Evolutionary conservation across 2,329 filamentous ascomycete species (phyloP).

Genomic region (Fusarium paranaense): DNA sequence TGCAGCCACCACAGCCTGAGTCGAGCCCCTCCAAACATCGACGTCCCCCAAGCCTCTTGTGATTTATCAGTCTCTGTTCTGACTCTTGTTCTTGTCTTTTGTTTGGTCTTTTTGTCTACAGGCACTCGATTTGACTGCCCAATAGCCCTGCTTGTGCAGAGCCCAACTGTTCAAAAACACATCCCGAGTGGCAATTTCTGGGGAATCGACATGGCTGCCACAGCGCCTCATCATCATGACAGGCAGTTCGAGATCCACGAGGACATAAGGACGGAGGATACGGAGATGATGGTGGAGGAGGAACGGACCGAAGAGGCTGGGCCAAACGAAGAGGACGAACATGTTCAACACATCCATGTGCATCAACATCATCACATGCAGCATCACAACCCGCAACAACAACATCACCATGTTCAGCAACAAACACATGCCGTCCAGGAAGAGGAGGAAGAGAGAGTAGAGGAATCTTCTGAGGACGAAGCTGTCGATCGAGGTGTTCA

Average conservation of each 20-base stretch:
- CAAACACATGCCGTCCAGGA: constrained; percentile 39
- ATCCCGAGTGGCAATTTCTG: constrained; percentile 7
- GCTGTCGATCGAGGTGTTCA: constrained; percentile 75
- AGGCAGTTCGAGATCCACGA: constrained; percentile 63
- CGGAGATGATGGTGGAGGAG: constrained; percentile 61
- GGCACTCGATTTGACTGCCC: background rate
- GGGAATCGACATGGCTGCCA: constrained; percentile 36
- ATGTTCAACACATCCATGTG: constrained; percentile 41
- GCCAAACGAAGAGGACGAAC: constrained; percentile 35
- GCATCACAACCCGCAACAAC: constrained; percentile 26
- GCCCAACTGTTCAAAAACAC: background rate
- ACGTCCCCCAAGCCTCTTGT: constrained; percentile 11
- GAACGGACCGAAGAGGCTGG: constrained; percentile 45
- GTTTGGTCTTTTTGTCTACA: background rate
- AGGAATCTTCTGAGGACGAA: constrained; percentile 68
- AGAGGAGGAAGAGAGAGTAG: constrained; percentile 55
- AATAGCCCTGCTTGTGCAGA: background rate
- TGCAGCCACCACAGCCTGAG: constrained; percentile 34
- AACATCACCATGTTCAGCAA: constrained; percentile 24
- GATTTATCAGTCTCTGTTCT: constrained; percentile 3
- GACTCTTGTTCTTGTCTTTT: constrained; percentile 9
- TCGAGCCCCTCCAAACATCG: constrained; percentile 39
- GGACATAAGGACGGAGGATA: constrained; percentile 62
- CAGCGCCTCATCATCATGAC: constrained; percentile 44
- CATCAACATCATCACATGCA: constrained; percentile 30